A percentile compares a stretch with the other conserved stretches of the same genome.
These are phyloP conservation scores for Phanerodontia chrysosporium DNA, from an alignment of 768 basidiomycete genomes.

Conservation along the genomic window DNA sequence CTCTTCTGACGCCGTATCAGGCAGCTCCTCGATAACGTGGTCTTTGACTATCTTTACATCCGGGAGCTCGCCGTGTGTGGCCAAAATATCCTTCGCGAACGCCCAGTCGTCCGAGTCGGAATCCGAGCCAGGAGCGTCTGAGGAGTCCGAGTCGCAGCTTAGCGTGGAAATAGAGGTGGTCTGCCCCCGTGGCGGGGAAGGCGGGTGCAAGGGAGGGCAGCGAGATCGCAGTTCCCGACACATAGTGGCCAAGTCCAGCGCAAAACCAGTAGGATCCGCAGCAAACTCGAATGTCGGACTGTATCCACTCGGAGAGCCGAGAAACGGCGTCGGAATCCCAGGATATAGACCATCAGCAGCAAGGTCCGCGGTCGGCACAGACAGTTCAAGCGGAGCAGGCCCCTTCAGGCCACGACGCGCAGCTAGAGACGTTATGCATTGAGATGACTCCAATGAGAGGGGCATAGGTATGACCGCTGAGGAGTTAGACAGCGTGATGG, in stretches of 20 bases:
- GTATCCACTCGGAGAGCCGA: conserved; percentile 31
- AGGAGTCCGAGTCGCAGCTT: conserved; percentile 5
- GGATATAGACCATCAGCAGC: conserved; percentile 28
- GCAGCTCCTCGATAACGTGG: neutral
- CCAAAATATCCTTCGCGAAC: conserved; percentile 31
- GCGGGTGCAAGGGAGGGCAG: conserved; percentile 25
- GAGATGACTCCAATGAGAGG: conserved; percentile 25
- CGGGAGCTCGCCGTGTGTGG: conserved; percentile 8
- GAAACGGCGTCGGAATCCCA: conserved; percentile 40
- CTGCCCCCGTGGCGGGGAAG: conserved; percentile 13
- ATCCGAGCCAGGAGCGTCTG: conserved; percentile 1
- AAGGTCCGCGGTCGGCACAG: conserved; percentile 15
- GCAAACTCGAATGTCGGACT: conserved; percentile 26
- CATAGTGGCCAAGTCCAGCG: conserved; percentile 34
- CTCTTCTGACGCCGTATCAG: neutral
- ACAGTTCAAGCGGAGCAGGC: conserved; percentile 26
- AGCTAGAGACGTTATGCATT: conserved; percentile 30
- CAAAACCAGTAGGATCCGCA: conserved; percentile 7
- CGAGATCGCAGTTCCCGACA: conserved; percentile 30
- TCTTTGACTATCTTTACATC: neutral
- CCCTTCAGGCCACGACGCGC: conserved; percentile 35
- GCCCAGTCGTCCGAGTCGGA: conserved; percentile 26
- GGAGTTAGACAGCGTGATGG: conserved; percentile 31
- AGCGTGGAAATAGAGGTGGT: neutral
- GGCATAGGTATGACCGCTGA: conserved; percentile 21